Conservation (phyloP, 192 early-diverging fungal genomes). For the Backusella australiensis region DNA sequence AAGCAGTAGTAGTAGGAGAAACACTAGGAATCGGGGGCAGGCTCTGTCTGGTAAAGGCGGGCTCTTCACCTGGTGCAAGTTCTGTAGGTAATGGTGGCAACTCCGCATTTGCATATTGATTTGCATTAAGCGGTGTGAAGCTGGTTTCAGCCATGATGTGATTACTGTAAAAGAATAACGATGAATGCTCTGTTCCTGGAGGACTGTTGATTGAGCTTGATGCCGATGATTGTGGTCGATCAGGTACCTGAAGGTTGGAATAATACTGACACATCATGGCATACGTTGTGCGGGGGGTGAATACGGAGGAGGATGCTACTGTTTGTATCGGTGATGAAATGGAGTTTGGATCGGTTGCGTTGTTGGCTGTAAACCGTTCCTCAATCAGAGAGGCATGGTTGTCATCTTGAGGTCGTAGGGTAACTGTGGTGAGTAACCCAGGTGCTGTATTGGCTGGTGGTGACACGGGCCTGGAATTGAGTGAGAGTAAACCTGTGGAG, state of each 20-base stretch:
- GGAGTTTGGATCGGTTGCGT: neutral
- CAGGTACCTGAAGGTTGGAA: neutral
- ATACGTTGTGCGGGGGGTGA: constrained; percentile 13
- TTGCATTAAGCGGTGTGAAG: neutral
- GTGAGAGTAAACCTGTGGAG: constrained; percentile 4
- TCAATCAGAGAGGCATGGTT: constrained; percentile 7
- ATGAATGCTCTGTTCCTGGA: neutral
- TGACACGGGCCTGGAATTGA: constrained; percentile 19
- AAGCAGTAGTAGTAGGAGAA: neutral
- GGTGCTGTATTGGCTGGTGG: constrained; percentile 12
- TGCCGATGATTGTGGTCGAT: neutral
- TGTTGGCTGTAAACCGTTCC: constrained; percentile 3
- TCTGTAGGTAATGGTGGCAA: constrained; percentile 17
- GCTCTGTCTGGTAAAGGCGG: neutral
- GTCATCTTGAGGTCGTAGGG: constrained; percentile 17
- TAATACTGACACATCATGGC: neutral
- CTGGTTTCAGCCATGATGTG: neutral
- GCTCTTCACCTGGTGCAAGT: neutral
- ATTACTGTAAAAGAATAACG: neutral
- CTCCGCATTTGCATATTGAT: constrained; percentile 18
- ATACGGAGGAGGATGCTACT: constrained; percentile 19
- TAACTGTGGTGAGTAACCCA: constrained; percentile 13
- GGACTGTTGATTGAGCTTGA: neutral
- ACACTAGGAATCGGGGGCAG: neutral
- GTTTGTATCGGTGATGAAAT: constrained; percentile 17